These are phyloP conservation scores for Plasmopara muralis DNA, from an alignment of 352 stramenopile genomes.

Conservation along the genomic window DNA sequence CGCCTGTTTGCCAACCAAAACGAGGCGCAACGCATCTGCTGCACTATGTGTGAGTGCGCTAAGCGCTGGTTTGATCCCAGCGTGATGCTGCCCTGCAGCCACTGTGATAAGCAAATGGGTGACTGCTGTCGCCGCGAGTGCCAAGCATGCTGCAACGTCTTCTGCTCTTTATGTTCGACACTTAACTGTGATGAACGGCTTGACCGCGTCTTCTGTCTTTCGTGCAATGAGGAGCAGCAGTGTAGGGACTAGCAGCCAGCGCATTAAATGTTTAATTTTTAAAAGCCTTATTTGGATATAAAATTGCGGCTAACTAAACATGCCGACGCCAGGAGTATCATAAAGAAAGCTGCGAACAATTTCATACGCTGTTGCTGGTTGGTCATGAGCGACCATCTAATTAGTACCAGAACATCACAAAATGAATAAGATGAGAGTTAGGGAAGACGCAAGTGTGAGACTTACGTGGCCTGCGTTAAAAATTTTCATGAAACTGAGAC, in stretches of 20 bases:
- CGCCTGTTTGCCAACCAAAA: constrained; percentile 34
- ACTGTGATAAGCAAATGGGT: constrained; percentile 60
- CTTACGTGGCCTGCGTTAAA: constrained; percentile 63
- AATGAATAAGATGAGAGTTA: too few species aligned
- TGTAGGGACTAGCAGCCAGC: neutral
- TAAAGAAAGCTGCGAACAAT: constrained; percentile 48
- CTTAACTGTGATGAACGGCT: constrained; percentile 80
- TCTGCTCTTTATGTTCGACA: constrained; percentile 78
- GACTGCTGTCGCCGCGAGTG: constrained; percentile 59
- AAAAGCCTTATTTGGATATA: too few species aligned
- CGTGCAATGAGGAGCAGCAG: constrained; percentile 47
- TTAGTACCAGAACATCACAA: neutral
- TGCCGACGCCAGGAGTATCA: constrained; percentile 3
- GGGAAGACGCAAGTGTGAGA: constrained; percentile 3
- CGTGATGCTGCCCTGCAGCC: constrained; percentile 34
- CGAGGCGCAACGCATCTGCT: constrained; percentile 11
- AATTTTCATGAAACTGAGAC: constrained; percentile 63
- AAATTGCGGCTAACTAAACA: constrained; percentile 24
- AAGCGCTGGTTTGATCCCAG: constrained; percentile 11
- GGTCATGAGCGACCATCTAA: constrained; percentile 76
- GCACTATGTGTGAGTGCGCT: constrained; percentile 31
- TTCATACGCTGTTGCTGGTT: constrained; percentile 40
- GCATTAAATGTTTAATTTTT: too few species aligned
- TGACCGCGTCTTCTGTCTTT: constrained; percentile 72
- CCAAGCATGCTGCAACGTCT: constrained; percentile 39